Evolutionary conservation across 78 protist species (phyloP), one percentile per base, ranked within the genome.

Genomic region (Polysphondylium violaceum): DNA sequence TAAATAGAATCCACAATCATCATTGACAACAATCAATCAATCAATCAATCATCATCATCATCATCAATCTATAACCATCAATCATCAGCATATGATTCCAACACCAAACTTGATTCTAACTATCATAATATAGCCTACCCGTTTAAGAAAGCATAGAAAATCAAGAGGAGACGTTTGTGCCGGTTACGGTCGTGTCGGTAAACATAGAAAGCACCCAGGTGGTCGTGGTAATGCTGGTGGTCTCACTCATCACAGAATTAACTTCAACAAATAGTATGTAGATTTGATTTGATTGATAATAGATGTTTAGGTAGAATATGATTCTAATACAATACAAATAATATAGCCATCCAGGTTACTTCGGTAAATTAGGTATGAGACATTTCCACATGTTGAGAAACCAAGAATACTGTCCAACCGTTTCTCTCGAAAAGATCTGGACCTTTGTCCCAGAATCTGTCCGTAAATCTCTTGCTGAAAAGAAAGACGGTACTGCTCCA

Each of bases 141-240:
- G 94, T 59, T 71, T 88, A 55, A 50, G 73, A 27, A 88, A 88
- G 63, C 86, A 88, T 75, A 88, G 94, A 88, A 88, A 88, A 67
- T 43, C 86, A 41, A 75, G 94, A 75, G 94, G 94, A 55, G 83
- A 75, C 76, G 94, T 88, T 71, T 88, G 88, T 81, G 94, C 87
- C 77, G 94, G 94, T 77, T 77, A 88, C 78, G 94, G 94, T 75
- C 94, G 94, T 88, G 83, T 88, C 53, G 99, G 99, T 68, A 98
- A 98, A 97, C 99, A 98, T 98, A 92, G 99, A 68, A 98, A 98
- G 96, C 99, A 99, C 65, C 98, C 99, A 64, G 94, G 97, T 8
- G 99, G 99, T 88, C 98, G 99, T 87, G 99, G 99, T 98, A 98
- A 98, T 96, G 99, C 99, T 69, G 99, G 99, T 96, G 99, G 99